A percentile compares a stretch with the other conserved stretches of the same genome.
Conservation (phyloP, 2,329 filamentous ascomycete species). For the Emmonsia crescens region DNA sequence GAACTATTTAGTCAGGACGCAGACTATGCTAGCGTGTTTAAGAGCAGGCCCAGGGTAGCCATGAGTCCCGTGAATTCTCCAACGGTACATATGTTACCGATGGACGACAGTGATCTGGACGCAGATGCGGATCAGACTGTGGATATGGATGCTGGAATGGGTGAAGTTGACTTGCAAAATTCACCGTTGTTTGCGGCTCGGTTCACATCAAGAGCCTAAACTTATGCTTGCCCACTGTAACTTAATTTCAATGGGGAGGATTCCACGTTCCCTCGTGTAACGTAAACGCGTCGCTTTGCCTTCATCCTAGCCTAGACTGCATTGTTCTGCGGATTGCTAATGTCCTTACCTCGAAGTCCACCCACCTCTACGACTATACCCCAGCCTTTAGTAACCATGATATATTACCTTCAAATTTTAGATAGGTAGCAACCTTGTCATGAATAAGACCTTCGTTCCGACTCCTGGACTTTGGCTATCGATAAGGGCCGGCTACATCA, state of each 20-base stretch:
- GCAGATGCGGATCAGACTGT: not conserved
- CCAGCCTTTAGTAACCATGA: not conserved
- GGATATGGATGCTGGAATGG: not conserved
- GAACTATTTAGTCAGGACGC: conserved; percentile 59
- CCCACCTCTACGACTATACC: not conserved
- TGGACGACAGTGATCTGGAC: conserved; percentile 5
- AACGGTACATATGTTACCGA: conserved; percentile 8
- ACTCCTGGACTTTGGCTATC: not conserved
- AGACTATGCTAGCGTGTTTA: conserved; percentile 76
- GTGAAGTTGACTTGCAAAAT: conserved; percentile 4
- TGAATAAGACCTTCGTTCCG: not conserved
- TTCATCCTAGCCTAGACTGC: not conserved
- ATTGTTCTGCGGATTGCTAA: not conserved
- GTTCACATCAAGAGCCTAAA: conserved; percentile 1
- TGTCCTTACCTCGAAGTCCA: not conserved
- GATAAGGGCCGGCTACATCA: not conserved
- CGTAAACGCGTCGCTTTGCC: not conserved
- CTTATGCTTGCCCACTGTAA: not conserved
- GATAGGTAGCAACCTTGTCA: not conserved
- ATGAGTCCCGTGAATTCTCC: conserved; percentile 53
- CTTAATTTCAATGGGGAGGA: not conserved
- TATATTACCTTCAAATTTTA: not conserved
- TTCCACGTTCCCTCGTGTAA: not conserved
- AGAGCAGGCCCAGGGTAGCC: conserved; percentile 68
- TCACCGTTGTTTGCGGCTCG: conserved; percentile 8